A percentile compares a stretch with the other conserved stretches of the same genome.
These are phyloP conservation scores for Xylaria telfairii DNA, from an alignment of 495 filamentous ascomycete genomes.

Conservation along the genomic window DNA sequence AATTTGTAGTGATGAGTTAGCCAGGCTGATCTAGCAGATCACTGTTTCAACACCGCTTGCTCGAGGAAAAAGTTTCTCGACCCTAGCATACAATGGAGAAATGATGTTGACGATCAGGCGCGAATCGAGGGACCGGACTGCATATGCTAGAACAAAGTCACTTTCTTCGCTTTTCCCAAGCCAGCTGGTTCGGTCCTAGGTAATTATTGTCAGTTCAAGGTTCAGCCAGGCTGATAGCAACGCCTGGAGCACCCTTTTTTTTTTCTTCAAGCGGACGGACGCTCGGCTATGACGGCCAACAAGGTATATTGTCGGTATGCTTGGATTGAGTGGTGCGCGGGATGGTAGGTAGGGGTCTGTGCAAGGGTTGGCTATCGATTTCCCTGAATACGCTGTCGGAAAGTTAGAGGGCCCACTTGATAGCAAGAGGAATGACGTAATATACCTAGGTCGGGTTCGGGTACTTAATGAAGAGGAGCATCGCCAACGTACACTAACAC, in stretches of 20 bases:
- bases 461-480: background rate
- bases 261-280: background rate
- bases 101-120: background rate
- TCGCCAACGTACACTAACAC: background rate
- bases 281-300: constrained; percentile 11
- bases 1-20: constrained; percentile 3
- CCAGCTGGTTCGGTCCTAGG: background rate
- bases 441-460: background rate
- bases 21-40: background rate
- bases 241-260: background rate
- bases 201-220: background rate
- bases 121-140: background rate
- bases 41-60: constrained; percentile 3
- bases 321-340: background rate
- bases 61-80: background rate
- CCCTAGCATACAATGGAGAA: background rate
- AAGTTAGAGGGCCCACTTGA: background rate
- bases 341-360: background rate
- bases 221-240: background rate
- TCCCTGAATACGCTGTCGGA: background rate
- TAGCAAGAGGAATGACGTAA: constrained; percentile 4
- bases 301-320: background rate
- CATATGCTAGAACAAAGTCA: background rate
- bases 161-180: background rate
- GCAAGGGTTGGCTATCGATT: constrained; percentile 9